A percentile compares a stretch with the other conserved stretches of the same genome.
Conservation (phyloP, 192 early-diverging fungal species). For the Rhizophagus prolifer region DNA sequence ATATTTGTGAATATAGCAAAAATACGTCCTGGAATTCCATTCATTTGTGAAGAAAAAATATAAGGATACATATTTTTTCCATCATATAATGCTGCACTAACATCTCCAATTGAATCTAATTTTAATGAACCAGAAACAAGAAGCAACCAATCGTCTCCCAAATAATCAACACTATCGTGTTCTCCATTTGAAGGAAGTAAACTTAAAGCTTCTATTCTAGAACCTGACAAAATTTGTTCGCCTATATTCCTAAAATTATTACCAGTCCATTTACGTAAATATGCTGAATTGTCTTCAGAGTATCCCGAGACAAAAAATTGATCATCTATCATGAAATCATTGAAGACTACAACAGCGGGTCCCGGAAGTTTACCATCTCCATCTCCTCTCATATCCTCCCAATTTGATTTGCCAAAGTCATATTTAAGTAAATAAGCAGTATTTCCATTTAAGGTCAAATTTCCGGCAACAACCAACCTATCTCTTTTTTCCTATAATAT, state of each 20-base stretch:
- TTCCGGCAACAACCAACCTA: conserved; percentile 39
- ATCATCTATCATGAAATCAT: conserved; percentile 29
- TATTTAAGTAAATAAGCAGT: conserved; percentile 47
- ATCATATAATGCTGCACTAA: conserved; percentile 48
- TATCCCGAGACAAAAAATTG: conserved; percentile 39
- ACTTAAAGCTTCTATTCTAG: neutral
- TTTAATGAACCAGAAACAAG: conserved; percentile 46
- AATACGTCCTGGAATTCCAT: conserved; percentile 29
- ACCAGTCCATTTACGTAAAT: conserved; percentile 57
- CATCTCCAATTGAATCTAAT: conserved; percentile 40
- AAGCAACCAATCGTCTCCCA: conserved; percentile 39
- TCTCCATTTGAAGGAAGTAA: conserved; percentile 1
- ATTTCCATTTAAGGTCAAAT: conserved; percentile 38
- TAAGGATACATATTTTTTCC: conserved; percentile 48
- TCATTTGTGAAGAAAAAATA: conserved; percentile 35
- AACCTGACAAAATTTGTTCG: conserved; percentile 2
- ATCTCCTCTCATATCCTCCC: conserved; percentile 30
- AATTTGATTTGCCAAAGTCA: conserved; percentile 46
- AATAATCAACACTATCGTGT: conserved; percentile 30
- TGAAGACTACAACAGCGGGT: conserved; percentile 47
- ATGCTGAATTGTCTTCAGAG: conserved; percentile 29
- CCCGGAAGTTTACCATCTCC: conserved; percentile 42
- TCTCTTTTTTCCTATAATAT: neutral
- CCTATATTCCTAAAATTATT: conserved; percentile 36
- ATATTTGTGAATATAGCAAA: conserved; percentile 28